Evolutionary conservation across 129 eudicot species (phyloP).

Genomic region (Erigeron canadensis): DNA sequence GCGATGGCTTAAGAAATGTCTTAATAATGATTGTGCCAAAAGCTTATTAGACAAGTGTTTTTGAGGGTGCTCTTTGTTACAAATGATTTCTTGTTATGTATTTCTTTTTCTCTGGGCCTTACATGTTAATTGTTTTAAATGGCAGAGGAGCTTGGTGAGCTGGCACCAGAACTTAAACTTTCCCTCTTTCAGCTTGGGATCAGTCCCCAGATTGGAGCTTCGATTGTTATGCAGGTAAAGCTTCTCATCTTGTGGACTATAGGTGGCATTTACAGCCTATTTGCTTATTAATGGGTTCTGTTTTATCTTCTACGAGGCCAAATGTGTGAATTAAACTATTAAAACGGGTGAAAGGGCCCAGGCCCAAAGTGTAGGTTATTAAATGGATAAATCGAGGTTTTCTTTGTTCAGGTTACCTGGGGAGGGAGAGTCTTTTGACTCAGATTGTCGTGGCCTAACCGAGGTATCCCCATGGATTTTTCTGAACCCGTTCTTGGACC

Average conservation of each 20-base stretch:
- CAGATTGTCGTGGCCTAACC: too few relatives aligned
- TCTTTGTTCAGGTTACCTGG: too few relatives aligned
- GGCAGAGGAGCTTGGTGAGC: constrained; percentile 88
- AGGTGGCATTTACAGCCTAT: neutral
- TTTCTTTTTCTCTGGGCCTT: neutral
- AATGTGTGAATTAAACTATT: neutral
- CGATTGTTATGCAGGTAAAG: constrained; percentile 93
- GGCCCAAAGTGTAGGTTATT: neutral
- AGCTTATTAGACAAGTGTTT: too few relatives aligned
- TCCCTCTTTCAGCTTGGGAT: constrained; percentile 96
- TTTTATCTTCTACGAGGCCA: neutral
- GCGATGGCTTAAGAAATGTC: too few relatives aligned
- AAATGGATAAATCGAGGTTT: neutral
- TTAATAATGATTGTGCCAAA: too few relatives aligned
- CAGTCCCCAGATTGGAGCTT: constrained; percentile 94
- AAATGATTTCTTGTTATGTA: neutral
- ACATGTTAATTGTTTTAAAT: constrained; percentile 9
- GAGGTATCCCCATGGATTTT: too few relatives aligned
- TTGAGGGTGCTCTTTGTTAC: neutral
- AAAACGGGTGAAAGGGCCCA: neutral
- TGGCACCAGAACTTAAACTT: constrained; percentile 85
- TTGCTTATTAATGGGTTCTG: neutral
- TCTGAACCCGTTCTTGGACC: too few relatives aligned
- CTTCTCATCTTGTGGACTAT: constrained; percentile 10
- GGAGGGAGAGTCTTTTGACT: too few relatives aligned